Conservation (phyloP, 2,329 filamentous ascomycete species). For the Lasiodiplodia hormozganensis region DNA sequence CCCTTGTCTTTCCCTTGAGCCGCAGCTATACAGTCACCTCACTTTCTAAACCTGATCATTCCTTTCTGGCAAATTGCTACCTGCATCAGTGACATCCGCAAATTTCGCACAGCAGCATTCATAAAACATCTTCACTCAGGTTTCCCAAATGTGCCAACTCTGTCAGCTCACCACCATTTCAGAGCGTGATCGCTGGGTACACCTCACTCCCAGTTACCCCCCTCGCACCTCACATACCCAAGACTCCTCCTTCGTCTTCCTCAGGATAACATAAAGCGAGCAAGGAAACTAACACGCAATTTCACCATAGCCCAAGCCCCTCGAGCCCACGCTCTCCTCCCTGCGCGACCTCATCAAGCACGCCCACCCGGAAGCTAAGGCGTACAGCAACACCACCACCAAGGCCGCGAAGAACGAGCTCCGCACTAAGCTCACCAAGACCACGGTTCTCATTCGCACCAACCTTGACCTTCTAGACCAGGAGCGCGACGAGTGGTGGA, state of each 20-base stretch:
- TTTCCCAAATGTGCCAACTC: constrained; percentile 23
- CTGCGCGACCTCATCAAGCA: constrained; percentile 1
- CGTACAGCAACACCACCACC: not conserved
- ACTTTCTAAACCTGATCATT: not conserved
- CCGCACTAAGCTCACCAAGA: not conserved
- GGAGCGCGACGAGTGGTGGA: constrained; percentile 27
- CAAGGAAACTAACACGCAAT: not conserved
- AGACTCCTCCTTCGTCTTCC: too few relatives aligned
- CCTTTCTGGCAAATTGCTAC: not conserved
- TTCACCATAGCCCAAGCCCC: constrained; percentile 20
- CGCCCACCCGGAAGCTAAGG: constrained; percentile 20
- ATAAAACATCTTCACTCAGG: not conserved
- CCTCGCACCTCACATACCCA: not conserved
- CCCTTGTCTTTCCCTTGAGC: too few relatives aligned
- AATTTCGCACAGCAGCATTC: not conserved
- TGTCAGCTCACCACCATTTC: constrained; percentile 19
- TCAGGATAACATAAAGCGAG: not conserved
- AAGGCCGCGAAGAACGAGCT: not conserved
- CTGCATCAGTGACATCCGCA: not conserved
- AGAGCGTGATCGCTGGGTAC: constrained; percentile 27
- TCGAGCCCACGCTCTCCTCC: constrained; percentile 15
- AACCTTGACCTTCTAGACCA: constrained; percentile 2
- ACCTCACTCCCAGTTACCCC: too few relatives aligned
- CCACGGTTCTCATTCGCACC: not conserved
- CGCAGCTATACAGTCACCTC: not conserved